These are phyloP conservation scores for Metschnikowia koreensis DNA, from an alignment of 805 yeast species.

Conservation along the genomic window DNA sequence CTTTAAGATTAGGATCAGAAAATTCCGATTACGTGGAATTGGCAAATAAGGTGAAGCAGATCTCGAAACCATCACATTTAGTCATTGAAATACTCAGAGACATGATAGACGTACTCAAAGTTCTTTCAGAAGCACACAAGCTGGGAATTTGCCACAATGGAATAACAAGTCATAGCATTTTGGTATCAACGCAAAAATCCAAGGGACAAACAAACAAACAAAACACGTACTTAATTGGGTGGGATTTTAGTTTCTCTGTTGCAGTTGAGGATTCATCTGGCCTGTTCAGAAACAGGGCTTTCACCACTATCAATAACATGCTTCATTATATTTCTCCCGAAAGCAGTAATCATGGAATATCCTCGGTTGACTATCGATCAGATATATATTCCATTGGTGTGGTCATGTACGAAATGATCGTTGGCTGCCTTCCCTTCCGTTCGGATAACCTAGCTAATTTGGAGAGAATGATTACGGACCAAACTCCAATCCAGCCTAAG, in stretches of 20 bases:
- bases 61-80: slow-evolving; percentile 18
- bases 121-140: slow-evolving; percentile 30
- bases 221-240: slow-evolving; percentile 41
- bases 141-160: slow-evolving; percentile 49
- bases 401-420: slow-evolving; percentile 47
- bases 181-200: slow-evolving; percentile 29
- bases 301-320: slow-evolving; percentile 35
- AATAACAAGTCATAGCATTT: slow-evolving; percentile 37
- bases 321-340: slow-evolving; percentile 53
- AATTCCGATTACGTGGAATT: slow-evolving; percentile 17
- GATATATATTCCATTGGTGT: slow-evolving; percentile 52
- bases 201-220: not conserved
- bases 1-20: slow-evolving; percentile 5
- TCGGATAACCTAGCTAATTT: slow-evolving; percentile 39
- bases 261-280: slow-evolving; percentile 41
- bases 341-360: slow-evolving; percentile 37
- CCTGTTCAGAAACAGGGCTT: slow-evolving; percentile 43
- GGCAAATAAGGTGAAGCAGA: slow-evolving; percentile 16
- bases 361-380: slow-evolving; percentile 44
- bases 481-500: slow-evolving; percentile 43
- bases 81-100: slow-evolving; percentile 25
- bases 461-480: slow-evolving; percentile 39
- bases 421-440: slow-evolving; percentile 45
- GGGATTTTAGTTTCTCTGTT: slow-evolving; percentile 48
- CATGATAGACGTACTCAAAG: slow-evolving; percentile 23